Base-by-base conservation (phyloP, 164 flowering plant genomes). In the Nelumbo lutea region DNA sequence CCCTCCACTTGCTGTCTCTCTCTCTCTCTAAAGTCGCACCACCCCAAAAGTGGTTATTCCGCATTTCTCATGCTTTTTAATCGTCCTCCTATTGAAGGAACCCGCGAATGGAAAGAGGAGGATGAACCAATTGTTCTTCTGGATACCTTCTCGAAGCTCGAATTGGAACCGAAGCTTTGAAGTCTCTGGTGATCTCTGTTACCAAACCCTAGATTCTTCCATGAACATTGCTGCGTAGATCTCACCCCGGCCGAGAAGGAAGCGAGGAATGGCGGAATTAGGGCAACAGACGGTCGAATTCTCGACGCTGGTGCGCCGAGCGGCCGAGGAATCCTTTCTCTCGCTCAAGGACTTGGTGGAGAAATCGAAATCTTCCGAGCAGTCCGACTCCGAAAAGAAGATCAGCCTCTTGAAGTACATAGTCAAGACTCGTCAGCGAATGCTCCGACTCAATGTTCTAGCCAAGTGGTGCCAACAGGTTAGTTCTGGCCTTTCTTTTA, bases 381-480 rank as follows among this genome's bases (percentile, higher is more conserved):
- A 75, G 66, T 82, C 91, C 5, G 98, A 95, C 67, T 74, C 97
- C 1, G 97, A 95, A 61, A 95, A 86, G 85, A 95, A 93, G 87
- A 89, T 90, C 74, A 73, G 76, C 64, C 78, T 95, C 47, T 83
- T 95, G 38, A 95, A 92, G 83, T 92, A 81, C 71, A 55, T 95
- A 9, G 79, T 78, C 73, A 88, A 88, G 81, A 95, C 98, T 55
- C 93, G 93, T 75, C 99, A 95, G 79, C 96, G 99, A 11, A 89
- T 95, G 96, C 93, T 95, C 15, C 84, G 98, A 0, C 97, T 95
- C 71, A 86, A 87, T 78, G 95, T 90, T 67, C 91, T 93, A 40
- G 85, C 97, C 42, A 92, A 95, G 73, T 95, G 99, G 98, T 92
- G 98, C 65, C 90, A 87, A 66, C 99, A 92, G 94, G 99, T 92